Evolutionary conservation across 2,329 filamentous ascomycete species (phyloP), one percentile per base, ranked within the genome.

Genomic region (Epichloe festucae): DNA sequence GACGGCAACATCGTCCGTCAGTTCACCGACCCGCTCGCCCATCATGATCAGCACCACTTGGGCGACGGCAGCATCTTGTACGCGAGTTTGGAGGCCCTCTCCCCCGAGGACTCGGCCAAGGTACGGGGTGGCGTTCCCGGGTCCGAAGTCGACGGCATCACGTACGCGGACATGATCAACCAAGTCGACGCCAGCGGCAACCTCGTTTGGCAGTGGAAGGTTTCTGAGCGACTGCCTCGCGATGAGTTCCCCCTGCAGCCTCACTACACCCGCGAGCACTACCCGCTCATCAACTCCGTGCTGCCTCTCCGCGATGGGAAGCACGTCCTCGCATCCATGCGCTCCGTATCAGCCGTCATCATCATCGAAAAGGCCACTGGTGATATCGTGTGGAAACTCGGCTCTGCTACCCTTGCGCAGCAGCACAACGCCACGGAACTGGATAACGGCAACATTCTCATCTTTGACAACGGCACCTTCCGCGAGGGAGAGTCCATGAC

Each of bases 381-480:
- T 2, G 46, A 60, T 19, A 64, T 64, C 14, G 57, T 62, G 7
- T 64, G 62, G 62, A 61, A 58, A 4, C 34, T 64, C 5, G 57
- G 53, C 0, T 23, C 59, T 1, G 55, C 58, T 2, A 48, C 59
- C 3, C 54, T 64, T 0, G 62, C 62, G 0, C 62, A 64, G 50
- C 62, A 64, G 36, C 62, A 64, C 53, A 64, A 63, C 11, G 62
- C 62, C 1, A 64, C 57, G 0, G 61, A 64, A 41, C 55, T 64
- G 0, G 57, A 60, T 0, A 64, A 60, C n/a, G 62, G 62, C 8
- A 64, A 63, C 41, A 64, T 64, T 17, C 57, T 64, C 36, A 60
- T 64, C 34, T 64, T 64, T 17, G 62, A 64, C 48, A 60, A 64
- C 11, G 62, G 62, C 11, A 58, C 61, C 0, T 64, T 63, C 12